phyloP scores from a whole-genome alignment of 2,329 filamentous ascomycete species.

The Penicillium sp. region DNA sequence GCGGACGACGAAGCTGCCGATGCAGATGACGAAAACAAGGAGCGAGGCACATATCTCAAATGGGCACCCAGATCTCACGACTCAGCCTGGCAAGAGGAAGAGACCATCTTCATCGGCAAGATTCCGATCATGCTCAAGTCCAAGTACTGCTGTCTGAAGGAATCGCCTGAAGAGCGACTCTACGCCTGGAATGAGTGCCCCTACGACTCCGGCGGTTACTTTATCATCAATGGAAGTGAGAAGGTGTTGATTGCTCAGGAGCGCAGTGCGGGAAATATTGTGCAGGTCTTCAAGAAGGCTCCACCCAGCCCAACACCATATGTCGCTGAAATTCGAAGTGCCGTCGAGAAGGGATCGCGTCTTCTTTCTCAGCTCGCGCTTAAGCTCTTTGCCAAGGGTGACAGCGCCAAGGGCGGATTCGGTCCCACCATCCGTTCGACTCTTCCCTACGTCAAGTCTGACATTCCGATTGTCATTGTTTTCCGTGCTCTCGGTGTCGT shows the following conservation, averaged over 20 bases:
- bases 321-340: conserved; percentile 91
- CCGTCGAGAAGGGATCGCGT: conserved; percentile 90
- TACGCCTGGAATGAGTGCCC: conserved; percentile 94
- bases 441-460: conserved; percentile 86
- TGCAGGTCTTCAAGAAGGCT: conserved; percentile 98
- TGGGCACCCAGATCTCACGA: conserved; percentile 43
- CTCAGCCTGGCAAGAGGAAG: conserved; percentile 53
- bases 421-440: conserved; percentile 86
- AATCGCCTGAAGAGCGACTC: conserved; percentile 75
- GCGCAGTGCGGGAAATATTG: conserved; percentile 94
- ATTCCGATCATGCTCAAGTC: conserved; percentile 98
- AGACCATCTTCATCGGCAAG: conserved; percentile 86
- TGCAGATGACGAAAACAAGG: conserved; percentile 45
- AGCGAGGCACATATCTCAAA: conserved; percentile 38
- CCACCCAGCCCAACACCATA: conserved; percentile 87
- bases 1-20: conserved; percentile 51
- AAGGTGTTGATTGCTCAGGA: conserved; percentile 98
- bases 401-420: conserved; percentile 69
- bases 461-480: conserved; percentile 89
- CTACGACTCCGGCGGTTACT: conserved; percentile 97
- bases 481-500: conserved; percentile 94
- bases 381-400: conserved; percentile 82
- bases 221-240: conserved; percentile 98
- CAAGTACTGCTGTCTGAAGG: conserved; percentile 83
- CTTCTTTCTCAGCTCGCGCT: conserved; percentile 89